phyloP scores from a whole-genome alignment of 2,329 filamentous ascomycete species.

The Tolypocladium capitatum region DNA sequence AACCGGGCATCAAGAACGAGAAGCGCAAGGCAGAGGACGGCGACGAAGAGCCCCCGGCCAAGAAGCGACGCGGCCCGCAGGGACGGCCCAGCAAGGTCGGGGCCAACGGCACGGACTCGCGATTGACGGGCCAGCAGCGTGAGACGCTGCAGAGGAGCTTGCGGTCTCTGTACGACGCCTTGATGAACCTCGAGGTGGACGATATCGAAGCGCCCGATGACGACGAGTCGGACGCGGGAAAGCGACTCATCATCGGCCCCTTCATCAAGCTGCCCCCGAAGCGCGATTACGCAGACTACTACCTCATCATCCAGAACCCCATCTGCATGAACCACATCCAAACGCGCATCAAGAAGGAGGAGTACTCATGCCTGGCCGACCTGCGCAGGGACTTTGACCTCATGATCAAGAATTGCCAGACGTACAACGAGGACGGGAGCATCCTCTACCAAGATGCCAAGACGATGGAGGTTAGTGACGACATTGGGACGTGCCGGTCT shows the following conservation, averaged over 20 bases:
- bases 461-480: constrained; percentile 64
- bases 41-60: constrained; percentile 63
- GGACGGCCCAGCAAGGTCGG: constrained; percentile 50
- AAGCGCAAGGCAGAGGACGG: constrained; percentile 81
- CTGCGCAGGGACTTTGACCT: constrained; percentile 72
- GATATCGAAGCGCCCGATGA: constrained; percentile 46
- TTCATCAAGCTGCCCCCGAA: constrained; percentile 88
- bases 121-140: constrained; percentile 56
- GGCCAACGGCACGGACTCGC: constrained; percentile 20
- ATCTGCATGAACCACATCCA: constrained; percentile 95
- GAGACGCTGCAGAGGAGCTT: constrained; percentile 68
- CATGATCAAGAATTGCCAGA: constrained; percentile 82
- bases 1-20: constrained; percentile 57
- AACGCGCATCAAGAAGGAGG: constrained; percentile 89
- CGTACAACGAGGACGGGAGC: constrained; percentile 93
- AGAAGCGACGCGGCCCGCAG: constrained; percentile 64
- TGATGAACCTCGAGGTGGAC: constrained; percentile 78
- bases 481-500: neutral
- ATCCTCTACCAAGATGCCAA: constrained; percentile 86
- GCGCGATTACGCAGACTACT: constrained; percentile 88
- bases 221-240: constrained; percentile 44
- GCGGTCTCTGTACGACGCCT: constrained; percentile 59
- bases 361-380: constrained; percentile 71
- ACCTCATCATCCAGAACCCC: constrained; percentile 78
- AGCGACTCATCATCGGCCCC: constrained; percentile 78